These are phyloP conservation scores for Auxenochlorella pyrenoidosa DNA, from an alignment of 139 green algal genomes.

Conservation along the genomic window DNA sequence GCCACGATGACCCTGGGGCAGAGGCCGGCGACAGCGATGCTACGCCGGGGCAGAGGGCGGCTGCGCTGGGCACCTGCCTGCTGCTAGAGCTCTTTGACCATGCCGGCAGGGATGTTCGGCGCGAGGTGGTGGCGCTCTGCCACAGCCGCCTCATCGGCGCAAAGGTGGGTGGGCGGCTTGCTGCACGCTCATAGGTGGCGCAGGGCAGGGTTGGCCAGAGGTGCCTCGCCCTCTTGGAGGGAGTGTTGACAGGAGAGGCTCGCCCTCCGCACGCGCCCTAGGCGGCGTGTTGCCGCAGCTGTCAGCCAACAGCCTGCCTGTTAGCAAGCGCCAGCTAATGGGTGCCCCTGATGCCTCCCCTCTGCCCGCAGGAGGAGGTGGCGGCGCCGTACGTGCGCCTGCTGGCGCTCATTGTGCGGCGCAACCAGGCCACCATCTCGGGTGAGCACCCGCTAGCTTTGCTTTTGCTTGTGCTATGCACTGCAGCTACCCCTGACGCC, in stretches of 20 bases:
- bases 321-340: no score
- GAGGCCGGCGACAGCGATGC: background rate
- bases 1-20: background rate
- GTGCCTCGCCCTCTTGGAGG: no score
- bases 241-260: no score
- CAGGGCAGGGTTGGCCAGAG: no score
- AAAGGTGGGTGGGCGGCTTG: background rate
- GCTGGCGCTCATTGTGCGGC: slow-evolving; percentile 24
- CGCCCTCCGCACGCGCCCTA: no score
- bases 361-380: slow-evolving; percentile 17
- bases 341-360: background rate
- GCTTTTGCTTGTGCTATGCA: no score
- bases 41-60: background rate
- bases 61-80: slow-evolving; percentile 28
- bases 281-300: no score
- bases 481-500: no score
- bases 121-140: slow-evolving; percentile 30
- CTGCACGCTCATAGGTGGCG: no score
- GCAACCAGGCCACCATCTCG: slow-evolving; percentile 23
- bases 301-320: no score
- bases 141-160: slow-evolving; percentile 26
- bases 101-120: slow-evolving; percentile 13
- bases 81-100: slow-evolving; percentile 43
- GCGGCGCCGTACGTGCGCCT: slow-evolving; percentile 28
- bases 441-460: background rate